Evolutionary conservation across 805 yeast genomes (phyloP), one percentile per base, ranked within the genome.

Genomic region (Ogataea paradorogensis): DNA sequence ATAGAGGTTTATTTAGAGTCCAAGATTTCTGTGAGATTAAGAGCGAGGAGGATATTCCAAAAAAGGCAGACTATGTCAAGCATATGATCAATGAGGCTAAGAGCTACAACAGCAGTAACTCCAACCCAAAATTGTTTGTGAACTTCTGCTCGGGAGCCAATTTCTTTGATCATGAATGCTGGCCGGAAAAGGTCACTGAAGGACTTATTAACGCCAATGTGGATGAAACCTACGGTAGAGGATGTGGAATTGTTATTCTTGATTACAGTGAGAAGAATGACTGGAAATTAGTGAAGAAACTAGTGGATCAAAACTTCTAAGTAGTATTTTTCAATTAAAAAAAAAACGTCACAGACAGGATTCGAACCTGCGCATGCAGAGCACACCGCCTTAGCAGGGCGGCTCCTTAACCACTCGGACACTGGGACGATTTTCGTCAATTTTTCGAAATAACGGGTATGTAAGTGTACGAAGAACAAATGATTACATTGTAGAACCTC

Each of bases 341-440:
- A 75, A 69, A 69, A 65, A 59, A 52, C 95, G 96, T 84, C 86
- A 87, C 95, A 83, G 95, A 86, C 95, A 87, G 95, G 96, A 87
- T 87, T 87, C 96, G 96, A 87, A 87, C 96, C 95, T 87, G 95
- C 95, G 96, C 81, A 78, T 83, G 87, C 80, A 82, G 72, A 82
- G 78, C 87, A 83, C 86, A 82, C 80, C 78, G 85, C 87, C 88
- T 81, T 73, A 76, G 82, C 82, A 76, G 82, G 82, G 82, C 74
- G 76, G 75, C 82, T 78, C 80, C 80, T 76, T 76, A 76, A 76
- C 81, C 82, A 75, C 82, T 76, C 80, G 80, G 81, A 78, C 81
- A 76, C 80, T 71, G 79, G 70, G 67, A 72, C 78, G 16, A 14
- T 20, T 26, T 25, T 7, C n/a, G 9, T 5, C 15, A 31, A 31